Base-by-base conservation (phyloP, 2,329 filamentous ascomycete genomes). In the Ascochyta fabae region DNA sequence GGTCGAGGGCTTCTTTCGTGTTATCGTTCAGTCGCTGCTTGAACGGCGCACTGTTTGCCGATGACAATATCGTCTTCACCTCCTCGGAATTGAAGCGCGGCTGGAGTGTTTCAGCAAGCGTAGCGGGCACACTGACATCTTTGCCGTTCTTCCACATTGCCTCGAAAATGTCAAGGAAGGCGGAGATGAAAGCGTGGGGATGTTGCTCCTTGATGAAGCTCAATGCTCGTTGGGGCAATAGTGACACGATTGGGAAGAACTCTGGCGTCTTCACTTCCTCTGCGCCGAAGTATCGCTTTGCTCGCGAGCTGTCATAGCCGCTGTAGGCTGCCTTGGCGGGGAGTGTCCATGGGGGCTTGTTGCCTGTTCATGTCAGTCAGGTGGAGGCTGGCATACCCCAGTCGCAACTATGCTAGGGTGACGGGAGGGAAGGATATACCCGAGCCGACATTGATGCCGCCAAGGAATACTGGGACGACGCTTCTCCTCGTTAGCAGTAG, bases 331-430 rank as follows among this genome's bases (percentile, higher is more conserved):
- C 86, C 78, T 93, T 93, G 39, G 85, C 86, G 2, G 86, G 84
- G 27, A 90, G 79, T 0, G 80, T 80, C 88, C 89, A 92, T 1
- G 91, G 90, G 0, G 90, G 90, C 61, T 85, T 85, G 73, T 95
- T 94, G 45, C 88, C 88, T 85, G 45, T 39, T 33, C 33, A 34
- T n/a, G 33, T 58, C 27, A 52, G 48, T 48, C 6, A 48, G 41
- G 35, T 24, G 12, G 15, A 19, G 10, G 23, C 24, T 36, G 16
- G 43, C 29, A 33, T n/a, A 36, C 15, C 27, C 42, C 16, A 19
- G 19, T 45, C 22, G 22, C 12, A 19, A 40, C 16, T n/a, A 22
- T 22, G 29, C 16, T 31, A 31, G 45, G 24, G 34, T 31, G 34
- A 56, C 55, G 41, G 46, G 41, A 24, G 48, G 40, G 48, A 50